A percentile compares a stretch with the other conserved stretches of the same genome.
Evolutionary conservation across 2,329 filamentous ascomycete genomes (phyloP).

Genomic region (Apiospora arundinis): DNA sequence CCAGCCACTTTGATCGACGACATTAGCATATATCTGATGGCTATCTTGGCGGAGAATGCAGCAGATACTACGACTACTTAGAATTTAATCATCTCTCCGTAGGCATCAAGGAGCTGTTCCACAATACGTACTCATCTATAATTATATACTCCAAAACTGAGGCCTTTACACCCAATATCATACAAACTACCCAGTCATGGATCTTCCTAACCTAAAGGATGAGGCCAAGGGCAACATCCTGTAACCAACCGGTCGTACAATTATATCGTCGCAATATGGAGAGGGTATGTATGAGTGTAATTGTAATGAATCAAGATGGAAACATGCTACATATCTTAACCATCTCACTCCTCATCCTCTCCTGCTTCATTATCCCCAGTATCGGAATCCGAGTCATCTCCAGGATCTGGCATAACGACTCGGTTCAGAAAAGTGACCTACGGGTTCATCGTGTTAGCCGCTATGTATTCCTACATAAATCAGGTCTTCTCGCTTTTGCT

Average conservation of each 20-base stretch:
- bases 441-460: conserved; percentile 8
- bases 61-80: neutral
- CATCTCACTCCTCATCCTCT: neutral
- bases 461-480: too few species aligned
- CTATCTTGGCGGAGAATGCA: neutral
- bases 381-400: conserved; percentile 47
- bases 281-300: too few species aligned
- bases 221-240: neutral
- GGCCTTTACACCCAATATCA: neutral
- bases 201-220: neutral
- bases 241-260: neutral
- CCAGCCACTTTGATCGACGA: neutral
- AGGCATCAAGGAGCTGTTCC: neutral
- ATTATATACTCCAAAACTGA: neutral
- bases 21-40: neutral
- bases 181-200: neutral
- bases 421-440: conserved; percentile 76
- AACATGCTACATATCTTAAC: neutral
- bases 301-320: neutral
- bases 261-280: neutral
- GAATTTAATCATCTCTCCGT: neutral
- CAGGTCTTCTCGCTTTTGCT: neutral
- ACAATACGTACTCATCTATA: neutral
- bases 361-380: conserved; percentile 2
- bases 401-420: conserved; percentile 74